Base-by-base conservation (phyloP, 257 asterid species). In the Catharanthus roseus region DNA sequence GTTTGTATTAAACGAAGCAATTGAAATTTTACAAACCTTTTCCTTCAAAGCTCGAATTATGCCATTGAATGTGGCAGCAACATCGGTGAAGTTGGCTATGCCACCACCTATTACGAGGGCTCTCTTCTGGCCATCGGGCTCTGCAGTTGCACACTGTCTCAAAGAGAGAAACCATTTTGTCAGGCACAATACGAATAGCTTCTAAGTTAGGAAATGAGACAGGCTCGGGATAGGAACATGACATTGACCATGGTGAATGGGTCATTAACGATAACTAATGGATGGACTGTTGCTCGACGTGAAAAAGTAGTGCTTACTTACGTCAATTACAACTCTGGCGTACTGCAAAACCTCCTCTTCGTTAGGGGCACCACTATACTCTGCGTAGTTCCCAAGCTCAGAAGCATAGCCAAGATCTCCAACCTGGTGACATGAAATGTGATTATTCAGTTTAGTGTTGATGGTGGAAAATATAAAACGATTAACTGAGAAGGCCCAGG, bases 61-160 rank as follows among this genome's bases (percentile, higher is more conserved):
- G 77, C 98, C 98, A 67, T 82, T 88, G 80, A 92, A 90, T 47
- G 98, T 92, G 72, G 97, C 93, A 33, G 96, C 98, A 55, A 92
- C 97, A 19, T 92, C 98, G 0, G 98, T 92, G 84, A 92, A 92
- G 85, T 92, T 92, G 29, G 98, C 98, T 67, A 92, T 92, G 41
- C 98, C 97, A 55, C 98, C 98, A 23, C 98, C 98, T 21, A 92
- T 85, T 23, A 92, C 90, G 3, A 92, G 98, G 76, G 98, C 98
- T 81, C 98, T 80, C 82, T 84, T 86, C 19, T 51, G 84, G 58
- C 96, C 96, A 84, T 92, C 96, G 45, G 98, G 98, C 0, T 92
- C 87, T 49, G 97, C 91, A 65, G 98, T 90, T 67, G 98, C 98
- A 85, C 96, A 92, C 98, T 92, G 86, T 47, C n/a, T n/a, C 79